Percentiles rank a stretch among this genome's conserved stretches.
These are phyloP conservation scores for Apiospora pterosperma DNA, from an alignment of 2,329 filamentous ascomycete species.

Conservation along the genomic window DNA sequence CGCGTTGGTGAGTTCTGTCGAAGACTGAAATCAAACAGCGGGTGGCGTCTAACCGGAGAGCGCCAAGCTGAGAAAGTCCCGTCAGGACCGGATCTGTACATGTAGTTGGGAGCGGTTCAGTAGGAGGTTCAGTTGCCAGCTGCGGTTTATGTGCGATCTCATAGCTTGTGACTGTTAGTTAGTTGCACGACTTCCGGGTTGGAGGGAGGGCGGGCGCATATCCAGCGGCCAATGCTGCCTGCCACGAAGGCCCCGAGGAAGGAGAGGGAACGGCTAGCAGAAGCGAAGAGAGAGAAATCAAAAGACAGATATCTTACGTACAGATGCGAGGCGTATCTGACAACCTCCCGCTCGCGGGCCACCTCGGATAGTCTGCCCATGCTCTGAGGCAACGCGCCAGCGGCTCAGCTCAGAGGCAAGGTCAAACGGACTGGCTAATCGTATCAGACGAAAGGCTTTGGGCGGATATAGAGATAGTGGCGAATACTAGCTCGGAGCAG, in stretches of 20 bases:
- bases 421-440: neutral
- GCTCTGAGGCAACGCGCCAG: neutral
- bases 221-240: neutral
- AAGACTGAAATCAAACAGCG: slow-evolving; percentile 49
- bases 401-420: neutral
- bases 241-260: neutral
- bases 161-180: neutral
- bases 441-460: neutral
- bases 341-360: slow-evolving; percentile 6
- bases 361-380: slow-evolving; percentile 6
- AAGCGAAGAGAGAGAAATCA: neutral
- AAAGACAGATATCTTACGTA: neutral
- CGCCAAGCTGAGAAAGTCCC: slow-evolving; percentile 46
- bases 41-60: slow-evolving; percentile 37
- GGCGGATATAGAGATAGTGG: neutral
- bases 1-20: slow-evolving; percentile 42
- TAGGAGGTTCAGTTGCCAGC: neutral
- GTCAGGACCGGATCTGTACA: slow-evolving; percentile 38
- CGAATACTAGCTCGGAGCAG: neutral
- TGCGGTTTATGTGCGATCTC: slow-evolving; percentile 2
- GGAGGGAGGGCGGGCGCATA: neutral
- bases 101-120: neutral
- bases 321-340: slow-evolving; percentile 6
- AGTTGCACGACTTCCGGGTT: neutral
- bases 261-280: neutral